Base-by-base conservation (phyloP, 169 alveolate genomes). In the Plasmodium relictum region DNA sequence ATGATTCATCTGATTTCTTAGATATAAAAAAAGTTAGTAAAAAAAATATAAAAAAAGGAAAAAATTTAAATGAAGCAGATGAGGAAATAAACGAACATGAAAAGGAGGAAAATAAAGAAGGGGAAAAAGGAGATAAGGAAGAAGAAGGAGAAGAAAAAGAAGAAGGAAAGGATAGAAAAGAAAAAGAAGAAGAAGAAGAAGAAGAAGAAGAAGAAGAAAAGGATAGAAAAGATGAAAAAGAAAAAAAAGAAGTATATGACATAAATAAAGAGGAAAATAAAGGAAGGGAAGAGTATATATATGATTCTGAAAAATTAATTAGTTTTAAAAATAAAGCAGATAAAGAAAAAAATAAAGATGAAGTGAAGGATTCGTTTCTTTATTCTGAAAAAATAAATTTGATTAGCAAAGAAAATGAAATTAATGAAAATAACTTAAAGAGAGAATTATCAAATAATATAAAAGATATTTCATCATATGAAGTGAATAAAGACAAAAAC, bases 1-100 rank as follows among this genome's bases (percentile, higher is more conserved):
- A 66, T 18, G 24, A 66, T 1, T 66, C 90, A 16, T 50, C 31
- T 3, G 73, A 65, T 45, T 80, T 80, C n/a, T 54, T 80, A 61
- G 63, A 66, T 31, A 14, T 14, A 5, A 26, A 72, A 6, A 59
- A 39, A 20, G 10, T 3, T 10, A 68, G 3, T 42, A 10, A 42
- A 18, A 59, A 18, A 18, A 39, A 8, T 6, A 18, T n/a, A 14
- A 37, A 31, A 18, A 58, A 54, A 5, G 37, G 24, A 41, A 37
- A 16, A 20, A 7, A 54, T 18, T 24, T 58, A 0, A 7, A 22
- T 3, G 50, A 16, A 10, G 37, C 4, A 26, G 72, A 42, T 26
- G 16, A 16, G 0, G 14, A 41, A 68, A 8, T 54, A 16, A 54
- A 8, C 6, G 41, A 22, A 61, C 48, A 22, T 8, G 16, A 6